phyloP scores from a whole-genome alignment of 1,284 basidiomycete species.

The Tetrapyrgos nigripes region DNA sequence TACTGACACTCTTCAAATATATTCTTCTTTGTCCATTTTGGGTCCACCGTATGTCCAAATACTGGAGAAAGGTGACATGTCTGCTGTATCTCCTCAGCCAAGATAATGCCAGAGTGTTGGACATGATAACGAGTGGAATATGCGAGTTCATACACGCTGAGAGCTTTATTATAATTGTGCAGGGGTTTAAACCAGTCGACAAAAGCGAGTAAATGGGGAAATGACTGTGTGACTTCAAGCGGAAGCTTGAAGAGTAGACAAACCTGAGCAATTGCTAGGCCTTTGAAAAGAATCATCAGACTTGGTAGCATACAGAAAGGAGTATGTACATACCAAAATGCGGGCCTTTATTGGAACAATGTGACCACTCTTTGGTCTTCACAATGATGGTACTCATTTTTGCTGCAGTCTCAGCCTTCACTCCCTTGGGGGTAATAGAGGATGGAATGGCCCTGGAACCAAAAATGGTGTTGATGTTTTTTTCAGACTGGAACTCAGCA shows the following conservation, averaged over 20 bases:
- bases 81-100: constrained; percentile 8
- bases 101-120: constrained; percentile 11
- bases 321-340: not conserved
- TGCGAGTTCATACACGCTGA: constrained; percentile 11
- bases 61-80: constrained; percentile 15
- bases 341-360: not conserved
- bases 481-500: not conserved
- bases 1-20: not conserved
- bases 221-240: not conserved
- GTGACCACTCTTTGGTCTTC: not conserved
- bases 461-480: not conserved
- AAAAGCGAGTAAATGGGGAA: constrained; percentile 13
- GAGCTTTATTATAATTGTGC: constrained; percentile 5
- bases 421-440: not conserved
- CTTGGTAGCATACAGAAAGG: too few relatives aligned
- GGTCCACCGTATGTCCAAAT: not conserved
- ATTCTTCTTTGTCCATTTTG: constrained; percentile 2
- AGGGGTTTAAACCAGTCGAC: constrained; percentile 22
- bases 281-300: not conserved
- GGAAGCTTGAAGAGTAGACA: constrained; percentile 17
- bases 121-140: constrained; percentile 8
- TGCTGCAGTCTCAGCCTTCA: not conserved
- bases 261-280: constrained; percentile 9
- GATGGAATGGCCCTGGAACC: not conserved
- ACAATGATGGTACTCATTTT: not conserved